Base-by-base conservation (phyloP, 306 rosid species). In the Boehmeria nivea region DNA sequence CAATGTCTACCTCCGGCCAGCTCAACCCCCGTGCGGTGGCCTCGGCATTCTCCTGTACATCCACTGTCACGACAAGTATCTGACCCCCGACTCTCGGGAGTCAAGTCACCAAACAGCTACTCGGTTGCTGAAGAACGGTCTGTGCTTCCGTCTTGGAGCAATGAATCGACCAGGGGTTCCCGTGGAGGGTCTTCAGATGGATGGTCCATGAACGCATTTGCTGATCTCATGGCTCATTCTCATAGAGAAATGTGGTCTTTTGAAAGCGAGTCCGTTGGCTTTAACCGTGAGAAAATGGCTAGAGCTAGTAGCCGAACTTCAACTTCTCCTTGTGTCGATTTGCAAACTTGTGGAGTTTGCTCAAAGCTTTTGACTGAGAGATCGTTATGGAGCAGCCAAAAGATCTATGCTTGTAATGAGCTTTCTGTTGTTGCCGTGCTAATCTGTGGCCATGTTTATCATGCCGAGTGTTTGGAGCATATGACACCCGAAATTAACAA, bases 391-490 rank as follows among this genome's bases (percentile, higher is more conserved):
- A 72, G 78, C 51, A 61, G 72, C 51, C 78, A 76, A 64, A 76
- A 76, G 62, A 58, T 76, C 64, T 59, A 70, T 60, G 72, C 64
- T 24, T 59, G 37, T 57, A 51, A 54, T 18, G 72, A 72, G 63
- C 75, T 76, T 25, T 63, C 68, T 48, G 88, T 87, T 26, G 94
- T 83, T 54, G 76, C 98, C 20, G 91, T 90, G 54, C 81, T 90
- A 62, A 65, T 68, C 33, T 90, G 98, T 73, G 94, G 91, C 26
- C 95, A 87, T 43, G 80, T 79, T 31, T 87, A 87, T 80, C 98
- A 90, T 66, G 87, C 94, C 6, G 98, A 90, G 65, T 90, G 98
- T 56, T 66, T 90, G 79, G 98, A 90, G 83, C 54, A 69, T 56
- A 52, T 84, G 81, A 86, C 98, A 15, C 77, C 88, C 51, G 98